These are phyloP conservation scores for Staphylotrichum longicolle DNA, from an alignment of 495 filamentous ascomycete genomes.

Conservation along the genomic window DNA sequence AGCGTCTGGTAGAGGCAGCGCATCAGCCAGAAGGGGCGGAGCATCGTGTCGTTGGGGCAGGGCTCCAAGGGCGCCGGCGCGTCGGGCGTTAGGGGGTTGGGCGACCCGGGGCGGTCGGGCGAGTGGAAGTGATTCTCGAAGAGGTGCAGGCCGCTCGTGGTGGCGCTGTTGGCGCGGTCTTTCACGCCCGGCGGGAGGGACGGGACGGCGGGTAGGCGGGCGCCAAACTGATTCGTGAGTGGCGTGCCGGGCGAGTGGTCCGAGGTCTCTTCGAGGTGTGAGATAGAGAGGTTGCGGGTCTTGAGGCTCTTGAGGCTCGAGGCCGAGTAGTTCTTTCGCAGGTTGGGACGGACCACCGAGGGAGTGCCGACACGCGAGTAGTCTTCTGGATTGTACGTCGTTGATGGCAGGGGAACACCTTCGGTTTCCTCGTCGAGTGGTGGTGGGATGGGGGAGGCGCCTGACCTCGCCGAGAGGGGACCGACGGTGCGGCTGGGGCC, in stretches of 20 bases:
- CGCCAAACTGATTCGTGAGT: slow-evolving; percentile 58
- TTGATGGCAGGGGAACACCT: slow-evolving; percentile 31
- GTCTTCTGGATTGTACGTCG: slow-evolving; percentile 32
- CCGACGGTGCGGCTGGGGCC: slow-evolving; percentile 33
- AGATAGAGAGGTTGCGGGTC: slow-evolving; percentile 71
- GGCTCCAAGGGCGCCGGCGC: slow-evolving; percentile 80
- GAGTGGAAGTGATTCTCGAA: slow-evolving; percentile 85
- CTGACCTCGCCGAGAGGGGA: slow-evolving; percentile 33
- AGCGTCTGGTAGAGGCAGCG: slow-evolving; percentile 89
- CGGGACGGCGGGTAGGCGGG: slow-evolving; percentile 51
- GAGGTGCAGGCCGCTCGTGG: slow-evolving; percentile 69
- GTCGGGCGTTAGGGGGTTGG: slow-evolving; percentile 53
- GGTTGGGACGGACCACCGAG: slow-evolving; percentile 43
- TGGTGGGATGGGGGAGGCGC: slow-evolving; percentile 35
- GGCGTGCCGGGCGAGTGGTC: slow-evolving; percentile 74
- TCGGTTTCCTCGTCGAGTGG: slow-evolving; percentile 22
- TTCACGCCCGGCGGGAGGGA: slow-evolving; percentile 58
- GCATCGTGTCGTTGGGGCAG: slow-evolving; percentile 79
- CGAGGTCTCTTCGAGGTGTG: slow-evolving; percentile 62
- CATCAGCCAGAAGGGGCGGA: slow-evolving; percentile 97
- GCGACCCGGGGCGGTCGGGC: slow-evolving; percentile 63
- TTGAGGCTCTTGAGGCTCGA: slow-evolving; percentile 69
- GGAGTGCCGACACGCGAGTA: slow-evolving; percentile 42
- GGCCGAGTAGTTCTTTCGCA: slow-evolving; percentile 79
- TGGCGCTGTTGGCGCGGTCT: slow-evolving; percentile 48